phyloP scores from a whole-genome alignment of 495 filamentous ascomycete genomes.

The Tuber umbilicatum region DNA sequence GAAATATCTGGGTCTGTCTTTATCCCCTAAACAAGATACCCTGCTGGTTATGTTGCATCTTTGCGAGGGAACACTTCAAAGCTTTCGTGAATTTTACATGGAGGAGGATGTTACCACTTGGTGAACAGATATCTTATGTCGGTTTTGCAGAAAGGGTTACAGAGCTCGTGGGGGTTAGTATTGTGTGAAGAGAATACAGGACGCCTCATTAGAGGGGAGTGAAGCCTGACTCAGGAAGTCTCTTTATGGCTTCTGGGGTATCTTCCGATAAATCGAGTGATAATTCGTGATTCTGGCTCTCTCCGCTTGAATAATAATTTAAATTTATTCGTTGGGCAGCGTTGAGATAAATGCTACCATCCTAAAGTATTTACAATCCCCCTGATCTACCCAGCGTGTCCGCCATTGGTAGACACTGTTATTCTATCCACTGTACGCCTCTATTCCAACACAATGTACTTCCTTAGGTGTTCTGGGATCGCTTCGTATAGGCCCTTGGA shows the following conservation, averaged over 20 bases:
- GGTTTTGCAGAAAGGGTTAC: background rate
- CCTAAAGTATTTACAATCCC: background rate
- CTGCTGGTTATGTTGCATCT: no score
- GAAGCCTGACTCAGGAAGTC: background rate
- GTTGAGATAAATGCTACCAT: background rate
- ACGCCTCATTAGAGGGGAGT: background rate
- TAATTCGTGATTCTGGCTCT: background rate
- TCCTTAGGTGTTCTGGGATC: conserved; percentile 79
- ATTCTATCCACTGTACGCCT: background rate
- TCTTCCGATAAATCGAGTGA: background rate
- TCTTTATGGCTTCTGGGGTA: background rate
- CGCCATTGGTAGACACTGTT: background rate
- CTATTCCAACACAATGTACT: conserved; percentile 86
- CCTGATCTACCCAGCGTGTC: background rate
- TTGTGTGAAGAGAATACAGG: background rate
- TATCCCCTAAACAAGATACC: no score
- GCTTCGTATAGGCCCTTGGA: conserved; percentile 72
- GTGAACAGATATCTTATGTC: background rate
- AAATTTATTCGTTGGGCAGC: background rate
- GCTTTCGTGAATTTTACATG: no score
- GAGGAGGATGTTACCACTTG: background rate
- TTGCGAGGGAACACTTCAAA: no score
- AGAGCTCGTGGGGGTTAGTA: background rate
- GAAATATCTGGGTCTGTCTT: no score
- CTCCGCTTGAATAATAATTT: background rate